Percentiles rank a stretch among this genome's conserved stretches.
phyloP scores from a whole-genome alignment of 1,284 basidiomycete species.

The Coniferiporia weirii region DNA sequence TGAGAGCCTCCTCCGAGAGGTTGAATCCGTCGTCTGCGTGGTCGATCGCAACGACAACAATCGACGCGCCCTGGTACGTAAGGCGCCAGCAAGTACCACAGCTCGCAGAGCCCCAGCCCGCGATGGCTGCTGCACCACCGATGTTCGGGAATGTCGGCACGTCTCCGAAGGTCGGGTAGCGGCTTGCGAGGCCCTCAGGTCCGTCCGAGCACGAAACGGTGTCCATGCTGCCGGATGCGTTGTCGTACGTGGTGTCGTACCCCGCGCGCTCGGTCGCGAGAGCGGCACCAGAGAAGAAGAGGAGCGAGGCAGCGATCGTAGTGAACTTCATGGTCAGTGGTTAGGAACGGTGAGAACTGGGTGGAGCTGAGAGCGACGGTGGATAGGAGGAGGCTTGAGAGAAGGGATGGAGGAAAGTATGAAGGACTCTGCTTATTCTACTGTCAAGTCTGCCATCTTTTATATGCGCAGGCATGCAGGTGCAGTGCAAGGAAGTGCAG shows the following conservation, averaged over 20 bases:
- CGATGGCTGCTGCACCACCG: conserved; percentile 29
- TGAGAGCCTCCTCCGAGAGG: conserved; percentile 30
- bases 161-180: conserved; percentile 29
- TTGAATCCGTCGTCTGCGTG: conserved; percentile 28
- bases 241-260: conserved; percentile 30
- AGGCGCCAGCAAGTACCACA: conserved; percentile 33
- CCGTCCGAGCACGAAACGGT: conserved; percentile 32
- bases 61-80: conserved; percentile 24
- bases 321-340: conserved; percentile 17
- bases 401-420: too few relatives aligned
- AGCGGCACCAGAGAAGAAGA: conserved; percentile 4
- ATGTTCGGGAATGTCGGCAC: conserved; percentile 30
- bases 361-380: too few relatives aligned
- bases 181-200: conserved; percentile 26
- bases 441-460: too few relatives aligned
- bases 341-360: background rate
- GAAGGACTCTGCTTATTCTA: too few relatives aligned
- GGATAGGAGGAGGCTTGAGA: too few relatives aligned
- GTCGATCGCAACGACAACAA: conserved; percentile 32
- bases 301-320: conserved; percentile 6
- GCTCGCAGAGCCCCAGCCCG: conserved; percentile 25
- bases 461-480: too few relatives aligned
- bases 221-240: conserved; percentile 22
- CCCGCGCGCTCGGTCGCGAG: conserved; percentile 20
- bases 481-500: too few relatives aligned